Percentiles rank a stretch among this genome's conserved stretches.
phyloP scores from a whole-genome alignment of 2,329 filamentous ascomycete species.

The Fusarium lyarnte region DNA sequence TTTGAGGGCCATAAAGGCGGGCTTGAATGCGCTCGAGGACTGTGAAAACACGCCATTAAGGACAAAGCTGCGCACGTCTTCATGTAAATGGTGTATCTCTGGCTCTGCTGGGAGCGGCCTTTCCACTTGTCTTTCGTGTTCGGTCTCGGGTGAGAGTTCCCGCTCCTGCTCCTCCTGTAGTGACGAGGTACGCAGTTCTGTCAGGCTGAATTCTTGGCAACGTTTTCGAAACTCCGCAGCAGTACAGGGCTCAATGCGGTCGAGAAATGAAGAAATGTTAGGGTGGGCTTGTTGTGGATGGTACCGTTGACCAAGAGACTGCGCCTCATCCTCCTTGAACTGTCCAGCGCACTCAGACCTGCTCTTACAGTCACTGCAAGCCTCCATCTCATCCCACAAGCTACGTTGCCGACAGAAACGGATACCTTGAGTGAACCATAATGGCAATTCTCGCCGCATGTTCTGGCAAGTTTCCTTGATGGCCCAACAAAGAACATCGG shows the following conservation, averaged over 20 bases:
- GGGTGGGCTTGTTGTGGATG: not conserved
- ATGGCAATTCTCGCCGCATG: not conserved
- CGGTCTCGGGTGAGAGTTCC: not conserved
- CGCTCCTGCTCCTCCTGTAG: not conserved
- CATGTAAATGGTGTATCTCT: not conserved
- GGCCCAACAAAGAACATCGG: slow-evolving; percentile 68
- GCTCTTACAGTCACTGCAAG: not conserved
- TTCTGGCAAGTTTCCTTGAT: slow-evolving; percentile 50
- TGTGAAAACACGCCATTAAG: not conserved
- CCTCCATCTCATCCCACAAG: not conserved
- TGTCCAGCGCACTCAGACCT: not conserved
- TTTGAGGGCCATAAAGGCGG: not conserved
- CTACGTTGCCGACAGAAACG: not conserved
- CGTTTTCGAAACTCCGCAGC: not conserved
- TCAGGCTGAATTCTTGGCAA: not conserved
- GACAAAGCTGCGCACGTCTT: not conserved
- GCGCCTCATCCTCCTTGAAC: not conserved
- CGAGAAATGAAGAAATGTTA: not conserved
- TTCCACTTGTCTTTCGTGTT: not conserved
- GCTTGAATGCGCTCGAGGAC: not conserved
- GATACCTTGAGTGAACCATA: not conserved
- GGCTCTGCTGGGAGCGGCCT: not conserved
- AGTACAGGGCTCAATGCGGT: not conserved
- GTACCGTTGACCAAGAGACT: not conserved
- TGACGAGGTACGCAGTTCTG: not conserved